A percentile compares a stretch with the other conserved stretches of the same genome.
These are phyloP conservation scores for Cordyceps sp. DNA, from an alignment of 2,329 filamentous ascomycete genomes.

Conservation along the genomic window DNA sequence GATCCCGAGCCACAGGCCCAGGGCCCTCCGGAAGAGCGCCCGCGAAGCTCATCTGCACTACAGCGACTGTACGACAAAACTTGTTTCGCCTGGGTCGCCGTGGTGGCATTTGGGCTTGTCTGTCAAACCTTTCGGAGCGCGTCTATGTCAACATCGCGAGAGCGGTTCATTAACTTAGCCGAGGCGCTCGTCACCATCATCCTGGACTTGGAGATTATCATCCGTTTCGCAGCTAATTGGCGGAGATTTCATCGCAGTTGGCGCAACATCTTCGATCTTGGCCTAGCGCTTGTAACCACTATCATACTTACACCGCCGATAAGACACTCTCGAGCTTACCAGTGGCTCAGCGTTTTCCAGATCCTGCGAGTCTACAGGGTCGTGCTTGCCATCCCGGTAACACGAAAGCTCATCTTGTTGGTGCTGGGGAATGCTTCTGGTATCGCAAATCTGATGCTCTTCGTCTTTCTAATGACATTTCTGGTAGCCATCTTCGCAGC, in stretches of 20 bases:
- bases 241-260: conserved; percentile 58
- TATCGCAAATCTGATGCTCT: conserved; percentile 87
- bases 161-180: conserved; percentile 49
- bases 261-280: conserved; percentile 66
- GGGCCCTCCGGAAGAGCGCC: conserved; percentile 19
- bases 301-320: conserved; percentile 78
- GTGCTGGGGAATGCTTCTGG: conserved; percentile 84
- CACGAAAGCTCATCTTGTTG: conserved; percentile 67
- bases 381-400: conserved; percentile 77
- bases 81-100: conserved; percentile 56
- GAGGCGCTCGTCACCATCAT: conserved; percentile 65
- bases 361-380: conserved; percentile 84
- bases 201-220: conserved; percentile 64
- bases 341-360: conserved; percentile 85
- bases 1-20: conserved; percentile 36
- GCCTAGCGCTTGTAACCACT: conserved; percentile 63
- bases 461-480: conserved; percentile 92
- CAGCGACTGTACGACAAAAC: conserved; percentile 64
- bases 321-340: conserved; percentile 57
- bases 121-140: conserved; percentile 64
- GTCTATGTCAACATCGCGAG: conserved; percentile 47
- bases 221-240: conserved; percentile 69
- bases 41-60: conserved; percentile 27
- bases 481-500: conserved; percentile 84
- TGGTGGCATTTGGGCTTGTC: conserved; percentile 70